phyloP scores from a whole-genome alignment of 768 basidiomycete genomes.

The Tulasnella calospora region DNA sequence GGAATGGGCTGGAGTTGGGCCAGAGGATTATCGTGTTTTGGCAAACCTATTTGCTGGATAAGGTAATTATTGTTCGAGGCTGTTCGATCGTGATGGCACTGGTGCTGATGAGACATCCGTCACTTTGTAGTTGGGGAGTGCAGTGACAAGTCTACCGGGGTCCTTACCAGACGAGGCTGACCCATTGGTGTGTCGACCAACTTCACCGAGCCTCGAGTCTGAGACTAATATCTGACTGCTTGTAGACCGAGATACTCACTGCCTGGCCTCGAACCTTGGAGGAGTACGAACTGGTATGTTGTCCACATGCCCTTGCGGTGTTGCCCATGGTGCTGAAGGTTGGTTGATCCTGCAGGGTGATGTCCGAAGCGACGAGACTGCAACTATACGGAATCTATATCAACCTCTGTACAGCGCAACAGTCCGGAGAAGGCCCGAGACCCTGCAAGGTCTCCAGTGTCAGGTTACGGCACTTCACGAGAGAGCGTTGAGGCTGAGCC shows the following conservation, averaged over 20 bases:
- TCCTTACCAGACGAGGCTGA: conserved; percentile 24
- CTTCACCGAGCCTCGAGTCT: not conserved
- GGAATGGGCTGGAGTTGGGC: conserved; percentile 12
- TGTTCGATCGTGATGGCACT: not conserved
- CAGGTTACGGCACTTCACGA: conserved; percentile 25
- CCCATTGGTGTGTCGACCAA: conserved; percentile 9
- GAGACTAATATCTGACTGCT: not conserved
- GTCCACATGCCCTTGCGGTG: too few relatives aligned
- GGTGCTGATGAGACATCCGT: not conserved
- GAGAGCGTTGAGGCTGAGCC: conserved; percentile 13
- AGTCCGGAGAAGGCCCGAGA: conserved; percentile 11
- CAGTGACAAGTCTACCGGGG: conserved; percentile 16
- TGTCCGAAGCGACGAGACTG: conserved; percentile 3
- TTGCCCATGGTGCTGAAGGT: not conserved
- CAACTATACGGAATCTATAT: conserved; percentile 25
- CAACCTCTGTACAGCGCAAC: conserved; percentile 14
- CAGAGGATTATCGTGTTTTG: conserved; percentile 23
- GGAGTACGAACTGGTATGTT: conserved; percentile 26
- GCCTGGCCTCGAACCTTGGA: conserved; percentile 29
- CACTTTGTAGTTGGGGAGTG: conserved; percentile 10
- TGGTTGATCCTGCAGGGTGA: not conserved
- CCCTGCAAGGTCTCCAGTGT: conserved; percentile 15
- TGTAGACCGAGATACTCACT: conserved; percentile 24
- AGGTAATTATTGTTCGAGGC: conserved; percentile 9
- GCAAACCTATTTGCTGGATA: conserved; percentile 23